These are phyloP conservation scores for Tolypocladium album DNA, from an alignment of 2,329 filamentous ascomycete species.

Conservation along the genomic window DNA sequence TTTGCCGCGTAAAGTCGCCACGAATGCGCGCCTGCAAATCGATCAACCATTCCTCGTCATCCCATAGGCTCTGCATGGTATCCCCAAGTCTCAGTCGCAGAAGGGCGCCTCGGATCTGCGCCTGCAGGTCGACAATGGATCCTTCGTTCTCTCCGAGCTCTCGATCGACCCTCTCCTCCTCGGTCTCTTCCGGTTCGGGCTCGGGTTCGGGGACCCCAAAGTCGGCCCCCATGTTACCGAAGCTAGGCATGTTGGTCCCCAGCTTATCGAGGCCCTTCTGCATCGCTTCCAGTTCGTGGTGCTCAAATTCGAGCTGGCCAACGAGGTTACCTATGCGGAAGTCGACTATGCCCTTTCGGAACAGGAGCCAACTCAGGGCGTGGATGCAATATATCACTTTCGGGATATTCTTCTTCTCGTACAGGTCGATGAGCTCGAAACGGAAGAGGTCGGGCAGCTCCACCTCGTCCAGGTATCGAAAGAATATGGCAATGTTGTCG, in stretches of 20 bases:
- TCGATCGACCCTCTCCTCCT: constrained; percentile 77
- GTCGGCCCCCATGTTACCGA: constrained; percentile 92
- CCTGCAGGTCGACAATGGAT: constrained; percentile 69
- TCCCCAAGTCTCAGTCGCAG: constrained; percentile 66
- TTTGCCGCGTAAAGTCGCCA: constrained; percentile 77
- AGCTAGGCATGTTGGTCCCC: constrained; percentile 92
- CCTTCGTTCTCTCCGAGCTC: constrained; percentile 70
- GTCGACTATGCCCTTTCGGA: constrained; percentile 85
- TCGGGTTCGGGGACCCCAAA: constrained; percentile 71
- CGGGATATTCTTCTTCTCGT: constrained; percentile 99
- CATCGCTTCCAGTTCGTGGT: constrained; percentile 93
- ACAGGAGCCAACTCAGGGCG: constrained; percentile 93
- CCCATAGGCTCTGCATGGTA: constrained; percentile 85
- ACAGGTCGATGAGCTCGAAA: constrained; percentile 93
- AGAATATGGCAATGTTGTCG: constrained; percentile 96
- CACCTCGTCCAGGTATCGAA: constrained; percentile 83
- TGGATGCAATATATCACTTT: constrained; percentile 99
- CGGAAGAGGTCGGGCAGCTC: constrained; percentile 91
- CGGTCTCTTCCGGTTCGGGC: constrained; percentile 73
- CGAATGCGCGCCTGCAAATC: constrained; percentile 80
- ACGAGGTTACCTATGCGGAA: constrained; percentile 96
- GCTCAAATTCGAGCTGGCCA: constrained; percentile 92
- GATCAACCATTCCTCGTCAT: constrained; percentile 64
- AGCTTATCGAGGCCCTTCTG: constrained; percentile 95
- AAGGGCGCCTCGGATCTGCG: constrained; percentile 74